Conservation (phyloP, 148 eudicot genomes). For the Spergularia marina region DNA sequence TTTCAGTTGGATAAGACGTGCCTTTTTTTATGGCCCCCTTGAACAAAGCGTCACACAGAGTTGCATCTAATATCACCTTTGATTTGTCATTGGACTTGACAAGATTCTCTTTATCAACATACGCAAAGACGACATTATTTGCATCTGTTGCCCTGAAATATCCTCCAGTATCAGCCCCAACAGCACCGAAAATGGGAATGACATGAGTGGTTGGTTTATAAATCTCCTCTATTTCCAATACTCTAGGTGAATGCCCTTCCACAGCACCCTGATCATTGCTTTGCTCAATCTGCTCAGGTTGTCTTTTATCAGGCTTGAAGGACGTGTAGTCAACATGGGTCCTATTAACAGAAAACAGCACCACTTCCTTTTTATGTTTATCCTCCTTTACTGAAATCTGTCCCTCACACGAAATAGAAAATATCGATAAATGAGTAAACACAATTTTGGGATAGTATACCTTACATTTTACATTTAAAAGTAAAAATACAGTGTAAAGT, state of each 20-base stretch:
- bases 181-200: constrained; percentile 65
- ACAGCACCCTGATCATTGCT: constrained; percentile 32
- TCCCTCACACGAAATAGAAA: constrained; percentile 6
- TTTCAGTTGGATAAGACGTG: constrained; percentile 82
- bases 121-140: constrained; percentile 56
- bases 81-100: constrained; percentile 71
- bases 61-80: constrained; percentile 64
- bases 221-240: constrained; percentile 66
- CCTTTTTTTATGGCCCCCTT: constrained; percentile 91
- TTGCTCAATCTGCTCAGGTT: constrained; percentile 58
- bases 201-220: constrained; percentile 86
- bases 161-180: constrained; percentile 70
- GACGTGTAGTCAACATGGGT: constrained; percentile 67
- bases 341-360: constrained; percentile 65
- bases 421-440: background rate
- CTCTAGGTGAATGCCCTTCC: constrained; percentile 39
- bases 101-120: constrained; percentile 81
- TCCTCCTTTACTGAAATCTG: constrained; percentile 93
- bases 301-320: constrained; percentile 75
- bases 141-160: constrained; percentile 73
- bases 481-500: background rate
- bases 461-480: background rate
- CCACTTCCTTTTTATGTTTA: constrained; percentile 84
- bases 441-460: background rate
- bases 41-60: constrained; percentile 83